Conservation (phyloP, 306 rosid species). For the Crataegus laevigata region DNA sequence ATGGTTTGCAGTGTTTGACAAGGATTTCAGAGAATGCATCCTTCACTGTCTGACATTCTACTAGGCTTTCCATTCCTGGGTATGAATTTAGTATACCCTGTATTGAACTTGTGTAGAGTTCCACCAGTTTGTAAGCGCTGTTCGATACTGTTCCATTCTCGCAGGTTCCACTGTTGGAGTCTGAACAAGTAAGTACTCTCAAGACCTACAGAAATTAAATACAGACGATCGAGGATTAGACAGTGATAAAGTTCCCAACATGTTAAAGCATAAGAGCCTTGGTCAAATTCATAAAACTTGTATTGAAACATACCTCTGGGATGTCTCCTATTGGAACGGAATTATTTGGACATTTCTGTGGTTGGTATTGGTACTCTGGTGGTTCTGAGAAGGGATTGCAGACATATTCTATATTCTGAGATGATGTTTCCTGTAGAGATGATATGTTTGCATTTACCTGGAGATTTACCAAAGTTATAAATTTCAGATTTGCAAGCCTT, state of each 20-base stretch:
- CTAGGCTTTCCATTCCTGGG: constrained; percentile 47
- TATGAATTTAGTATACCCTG: constrained; percentile 44
- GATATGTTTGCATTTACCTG: constrained; percentile 54
- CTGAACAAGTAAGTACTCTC: constrained; percentile 36
- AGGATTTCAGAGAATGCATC: constrained; percentile 53
- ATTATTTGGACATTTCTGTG: constrained; percentile 39
- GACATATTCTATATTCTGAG: constrained; percentile 20
- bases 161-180: constrained; percentile 26
- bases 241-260: background rate
- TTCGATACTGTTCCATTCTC: constrained; percentile 15
- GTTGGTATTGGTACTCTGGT: constrained; percentile 49
- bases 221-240: background rate
- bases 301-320: constrained; percentile 40
- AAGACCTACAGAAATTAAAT: constrained; percentile 33
- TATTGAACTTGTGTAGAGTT: constrained; percentile 47
- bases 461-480: background rate
- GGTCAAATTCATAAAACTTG: background rate
- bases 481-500: background rate
- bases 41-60: constrained; percentile 51
- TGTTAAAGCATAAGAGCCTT: background rate
- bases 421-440: constrained; percentile 19
- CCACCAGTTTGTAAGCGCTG: constrained; percentile 21
- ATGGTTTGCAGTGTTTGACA: constrained; percentile 49
- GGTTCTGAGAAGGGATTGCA: constrained; percentile 79
- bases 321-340: constrained; percentile 51